Evolutionary conservation across 2,329 filamentous ascomycete genomes (phyloP).

Genomic region (Fusarium keratoplasticum): DNA sequence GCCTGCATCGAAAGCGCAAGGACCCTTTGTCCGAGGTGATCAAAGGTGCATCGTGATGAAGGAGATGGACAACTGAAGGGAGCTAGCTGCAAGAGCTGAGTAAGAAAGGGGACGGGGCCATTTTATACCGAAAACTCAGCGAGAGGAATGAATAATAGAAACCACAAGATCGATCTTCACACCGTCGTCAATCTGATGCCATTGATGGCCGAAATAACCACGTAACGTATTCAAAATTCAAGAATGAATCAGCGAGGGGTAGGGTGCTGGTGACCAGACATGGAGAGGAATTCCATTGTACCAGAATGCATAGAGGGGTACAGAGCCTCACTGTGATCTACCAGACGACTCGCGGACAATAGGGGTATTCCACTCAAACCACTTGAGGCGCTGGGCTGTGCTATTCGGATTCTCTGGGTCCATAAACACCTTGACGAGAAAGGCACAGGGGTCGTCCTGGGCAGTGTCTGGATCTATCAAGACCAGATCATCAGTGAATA

Average conservation of each 20-base stretch:
- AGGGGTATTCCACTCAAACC: conserved; percentile 43
- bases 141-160: conserved; percentile 44
- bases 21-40: not conserved
- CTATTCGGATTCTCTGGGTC: conserved; percentile 45
- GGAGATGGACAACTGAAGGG: conserved; percentile 24
- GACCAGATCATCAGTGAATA: not conserved
- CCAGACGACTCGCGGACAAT: conserved; percentile 42
- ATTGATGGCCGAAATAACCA: not conserved
- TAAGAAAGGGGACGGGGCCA: conserved; percentile 25
- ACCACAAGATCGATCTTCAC: conserved; percentile 33
- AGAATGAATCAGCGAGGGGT: not conserved
- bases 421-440: conserved; percentile 49
- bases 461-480: conserved; percentile 39
- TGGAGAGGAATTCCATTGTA: not conserved
- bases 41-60: conserved; percentile 20
- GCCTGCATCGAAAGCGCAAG: not conserved
- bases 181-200: not conserved
- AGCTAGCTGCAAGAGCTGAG: conserved; percentile 26
- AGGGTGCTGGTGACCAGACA: not conserved
- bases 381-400: conserved; percentile 34
- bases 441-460: conserved; percentile 45
- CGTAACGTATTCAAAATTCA: not conserved
- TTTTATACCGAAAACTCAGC: conserved; percentile 31
- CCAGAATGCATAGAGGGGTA: not conserved
- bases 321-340: not conserved